Base-by-base conservation (phyloP, 257 asterid species). In the Mentha longifolia region DNA sequence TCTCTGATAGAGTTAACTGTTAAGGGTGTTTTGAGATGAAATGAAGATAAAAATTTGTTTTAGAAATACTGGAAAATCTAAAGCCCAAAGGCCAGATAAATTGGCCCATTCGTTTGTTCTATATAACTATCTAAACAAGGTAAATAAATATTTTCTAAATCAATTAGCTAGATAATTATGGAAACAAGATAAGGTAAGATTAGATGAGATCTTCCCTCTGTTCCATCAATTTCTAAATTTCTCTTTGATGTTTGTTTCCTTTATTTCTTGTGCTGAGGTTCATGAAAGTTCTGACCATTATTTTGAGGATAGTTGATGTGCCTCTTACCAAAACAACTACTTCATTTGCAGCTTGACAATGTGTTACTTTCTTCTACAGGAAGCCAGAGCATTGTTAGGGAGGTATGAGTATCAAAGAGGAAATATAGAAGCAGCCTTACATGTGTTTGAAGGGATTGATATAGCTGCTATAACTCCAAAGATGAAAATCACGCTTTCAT, bases 301-400 rank as follows among this genome's bases (percentile, higher is more conserved):
- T 8, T 67, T 69, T 37, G 31, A 73, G 47, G 8, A 12, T 61
- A 19, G 20, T 61, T 39, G 28, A 13, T 41, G 25, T 45, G 74
- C 66, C 43, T 28, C 65, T 41, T 39, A 19, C 8, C 6, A 35
- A 47, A 43, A 16, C 25, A 35, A 60, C 39, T 35, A 65, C 33
- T 57, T 77, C 15, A 30, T 35, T 65, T 49, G 22, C 68, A 70
- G 51, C 19, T 56, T 52, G 41, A 33, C 66, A 37, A 50, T 49
- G 31, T 25, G 62, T 22, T 20, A 15, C 41, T 28, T 25, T 25
- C 41, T 28, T 25, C 41, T 28, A 56, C 89, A 94, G 98, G 98
- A 94, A 88, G 98, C 97, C 20, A 91, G 98, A 72, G 97, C 98
- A 9, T 71, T 94, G 78, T 78, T 94, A 74, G 98, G 98, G 74